These are phyloP conservation scores for Starmerella tilneyi DNA, from an alignment of 805 yeast species.

Conservation along the genomic window DNA sequence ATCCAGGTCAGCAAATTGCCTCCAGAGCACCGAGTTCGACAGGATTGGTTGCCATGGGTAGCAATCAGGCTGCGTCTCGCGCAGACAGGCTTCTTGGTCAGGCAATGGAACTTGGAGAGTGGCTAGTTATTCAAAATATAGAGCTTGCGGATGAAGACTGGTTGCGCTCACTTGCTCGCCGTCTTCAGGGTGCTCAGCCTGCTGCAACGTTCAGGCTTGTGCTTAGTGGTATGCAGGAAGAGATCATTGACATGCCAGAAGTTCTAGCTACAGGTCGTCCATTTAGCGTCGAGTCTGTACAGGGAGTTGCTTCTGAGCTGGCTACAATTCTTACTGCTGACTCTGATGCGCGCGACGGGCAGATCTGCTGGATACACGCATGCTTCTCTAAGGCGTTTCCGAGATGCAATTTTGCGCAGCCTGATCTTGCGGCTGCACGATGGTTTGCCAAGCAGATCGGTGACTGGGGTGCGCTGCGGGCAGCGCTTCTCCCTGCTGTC, in stretches of 20 bases:
- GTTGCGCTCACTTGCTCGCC: constrained; percentile 42
- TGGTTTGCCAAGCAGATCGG: constrained; percentile 11
- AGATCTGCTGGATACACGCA: constrained; percentile 15
- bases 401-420: not conserved
- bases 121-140: constrained; percentile 74
- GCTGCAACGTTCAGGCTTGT: constrained; percentile 44
- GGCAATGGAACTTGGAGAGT: constrained; percentile 63
- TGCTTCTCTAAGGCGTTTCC: constrained; percentile 11
- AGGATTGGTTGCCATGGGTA: constrained; percentile 59
- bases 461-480: constrained; percentile 31
- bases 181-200: constrained; percentile 30
- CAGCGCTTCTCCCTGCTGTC: constrained; percentile 43
- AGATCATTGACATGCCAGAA: constrained; percentile 43
- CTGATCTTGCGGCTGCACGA: constrained; percentile 8
- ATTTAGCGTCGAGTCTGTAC: constrained; percentile 50
- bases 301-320: constrained; percentile 33
- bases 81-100: constrained; percentile 69
- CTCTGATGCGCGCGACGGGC: not conserved
- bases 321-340: not conserved
- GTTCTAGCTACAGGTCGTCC: constrained; percentile 47
- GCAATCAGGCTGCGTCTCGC: constrained; percentile 36
- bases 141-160: constrained; percentile 56
- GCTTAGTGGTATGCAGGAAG: constrained; percentile 48
- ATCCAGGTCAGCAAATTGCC: constrained; percentile 50
- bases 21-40: constrained; percentile 44